Evolutionary conservation across 1,284 basidiomycete species (phyloP).

Genomic region (Ustilago loliicola): DNA sequence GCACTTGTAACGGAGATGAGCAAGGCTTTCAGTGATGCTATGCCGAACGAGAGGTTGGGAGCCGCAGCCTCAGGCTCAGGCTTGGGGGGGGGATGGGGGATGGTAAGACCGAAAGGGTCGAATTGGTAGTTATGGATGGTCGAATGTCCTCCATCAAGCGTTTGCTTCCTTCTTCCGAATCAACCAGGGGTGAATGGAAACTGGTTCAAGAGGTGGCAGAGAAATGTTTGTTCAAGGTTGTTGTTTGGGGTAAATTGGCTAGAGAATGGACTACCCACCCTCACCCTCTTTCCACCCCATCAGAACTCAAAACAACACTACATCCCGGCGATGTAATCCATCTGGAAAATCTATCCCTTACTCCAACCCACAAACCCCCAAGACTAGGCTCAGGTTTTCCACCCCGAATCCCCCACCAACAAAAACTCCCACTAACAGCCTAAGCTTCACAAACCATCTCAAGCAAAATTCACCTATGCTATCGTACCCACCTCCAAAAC

Average conservation of each 20-base stretch:
- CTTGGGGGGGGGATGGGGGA: neutral
- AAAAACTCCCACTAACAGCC: conserved; percentile 2
- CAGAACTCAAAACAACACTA: neutral
- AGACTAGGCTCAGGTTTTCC: conserved; percentile 27
- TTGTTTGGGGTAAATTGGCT: conserved; percentile 29
- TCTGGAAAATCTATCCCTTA: conserved; percentile 24
- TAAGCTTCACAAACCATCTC: neutral
- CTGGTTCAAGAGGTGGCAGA: conserved; percentile 12
- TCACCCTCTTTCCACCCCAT: neutral
- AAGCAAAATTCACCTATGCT: conserved; percentile 26
- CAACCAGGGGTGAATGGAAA: neutral
- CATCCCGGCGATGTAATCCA: conserved; percentile 32
- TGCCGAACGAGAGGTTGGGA: neutral
- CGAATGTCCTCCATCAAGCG: conserved; percentile 7
- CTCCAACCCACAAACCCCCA: neutral
- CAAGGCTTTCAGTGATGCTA: conserved; percentile 2
- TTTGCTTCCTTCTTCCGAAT: neutral
- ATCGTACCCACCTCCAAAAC: conserved; percentile 1
- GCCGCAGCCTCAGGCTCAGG: too few relatives aligned
- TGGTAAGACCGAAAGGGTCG: conserved; percentile 14
- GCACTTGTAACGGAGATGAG: neutral
- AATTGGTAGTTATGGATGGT: conserved; percentile 40
- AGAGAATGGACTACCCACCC: conserved; percentile 15
- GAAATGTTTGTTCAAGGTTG: conserved; percentile 23
- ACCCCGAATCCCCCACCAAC: neutral